These are phyloP conservation scores for Pyropia haitanensis DNA, from an alignment of 23 red algal genomes.

Conservation along the genomic window DNA sequence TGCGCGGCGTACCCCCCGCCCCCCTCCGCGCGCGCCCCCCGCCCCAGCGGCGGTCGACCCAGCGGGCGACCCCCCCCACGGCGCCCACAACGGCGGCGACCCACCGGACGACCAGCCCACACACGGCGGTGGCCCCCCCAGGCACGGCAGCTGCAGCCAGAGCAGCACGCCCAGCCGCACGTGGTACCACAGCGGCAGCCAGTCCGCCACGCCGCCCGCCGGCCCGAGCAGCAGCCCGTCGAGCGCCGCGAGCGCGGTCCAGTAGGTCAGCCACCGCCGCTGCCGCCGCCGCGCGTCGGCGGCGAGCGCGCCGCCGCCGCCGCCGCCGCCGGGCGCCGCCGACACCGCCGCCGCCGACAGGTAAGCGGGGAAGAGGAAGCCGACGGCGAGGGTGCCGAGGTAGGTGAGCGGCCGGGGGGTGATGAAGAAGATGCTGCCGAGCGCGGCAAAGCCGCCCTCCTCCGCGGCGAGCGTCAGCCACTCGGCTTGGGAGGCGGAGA, in stretches of 20 bases:
- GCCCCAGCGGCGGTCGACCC: no score
- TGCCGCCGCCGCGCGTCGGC: conserved; percentile 11
- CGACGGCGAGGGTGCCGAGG: conserved; percentile 34
- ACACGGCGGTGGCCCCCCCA: no score
- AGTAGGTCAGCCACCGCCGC: conserved; percentile 47
- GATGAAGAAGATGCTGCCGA: conserved; percentile 30
- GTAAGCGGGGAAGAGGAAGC: conserved; percentile 23
- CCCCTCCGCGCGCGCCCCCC: no score
- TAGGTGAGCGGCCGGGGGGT: conserved; percentile 48
- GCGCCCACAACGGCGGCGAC: no score
- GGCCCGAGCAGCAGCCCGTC: conserved; percentile 12
- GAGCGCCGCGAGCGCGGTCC: conserved; percentile 22
- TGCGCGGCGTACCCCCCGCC: no score
- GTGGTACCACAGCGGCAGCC: conserved; percentile 73
- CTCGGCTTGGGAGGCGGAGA: conserved; percentile 8
- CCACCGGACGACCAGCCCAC: no score
- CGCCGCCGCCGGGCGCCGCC: conserved; percentile 3
- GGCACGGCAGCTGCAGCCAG: conserved; percentile 56
- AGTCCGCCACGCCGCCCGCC: neutral
- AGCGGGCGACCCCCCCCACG: no score
- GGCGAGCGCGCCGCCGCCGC: conserved; percentile 8
- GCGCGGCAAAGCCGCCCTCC: conserved; percentile 10
- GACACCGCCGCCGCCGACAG: neutral
- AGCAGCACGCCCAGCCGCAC: conserved; percentile 26
- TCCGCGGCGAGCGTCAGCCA: conserved; percentile 15